A percentile compares a stretch with the other conserved stretches of the same genome.
phyloP scores from a whole-genome alignment of 2,329 filamentous ascomycete genomes.

The Cylindrodendrum hubeiense region DNA sequence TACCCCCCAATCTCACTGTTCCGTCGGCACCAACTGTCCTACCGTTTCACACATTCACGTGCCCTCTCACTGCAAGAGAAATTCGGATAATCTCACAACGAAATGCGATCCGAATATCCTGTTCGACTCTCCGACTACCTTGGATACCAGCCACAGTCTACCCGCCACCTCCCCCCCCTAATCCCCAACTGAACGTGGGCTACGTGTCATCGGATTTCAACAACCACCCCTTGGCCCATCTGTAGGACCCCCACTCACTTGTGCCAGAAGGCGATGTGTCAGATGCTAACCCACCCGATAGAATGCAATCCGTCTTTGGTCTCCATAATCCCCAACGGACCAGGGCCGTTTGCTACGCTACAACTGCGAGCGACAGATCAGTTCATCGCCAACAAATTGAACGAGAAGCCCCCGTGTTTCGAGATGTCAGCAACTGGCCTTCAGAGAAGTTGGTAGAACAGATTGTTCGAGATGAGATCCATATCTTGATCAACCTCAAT shows the following conservation, averaged over 20 bases:
- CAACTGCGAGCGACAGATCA: slow-evolving; percentile 90
- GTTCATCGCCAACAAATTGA: slow-evolving; percentile 94
- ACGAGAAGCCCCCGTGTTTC: slow-evolving; percentile 89
- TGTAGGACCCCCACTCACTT: slow-evolving; percentile 61
- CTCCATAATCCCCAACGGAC: slow-evolving; percentile 81
- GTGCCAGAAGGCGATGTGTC: background rate
- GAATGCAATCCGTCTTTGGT: slow-evolving; percentile 98
- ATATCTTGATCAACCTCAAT: slow-evolving; percentile 97
- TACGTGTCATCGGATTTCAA: slow-evolving; percentile 99
- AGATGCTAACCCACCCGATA: slow-evolving; percentile 41
- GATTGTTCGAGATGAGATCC: slow-evolving; percentile 88
- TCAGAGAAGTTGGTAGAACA: slow-evolving; percentile 87
- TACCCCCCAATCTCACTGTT: slow-evolving; percentile 79
- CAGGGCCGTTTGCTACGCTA: slow-evolving; percentile 95
- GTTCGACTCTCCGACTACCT: slow-evolving; percentile 84
- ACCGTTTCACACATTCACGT: slow-evolving; percentile 98
- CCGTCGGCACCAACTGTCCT: slow-evolving; percentile 94
- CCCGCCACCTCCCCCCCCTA: slow-evolving; percentile 85
- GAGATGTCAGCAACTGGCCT: slow-evolving; percentile 88
- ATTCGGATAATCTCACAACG: slow-evolving; percentile 95
- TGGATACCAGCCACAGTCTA: slow-evolving; percentile 89
- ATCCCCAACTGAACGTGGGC: slow-evolving; percentile 87
- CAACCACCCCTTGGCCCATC: slow-evolving; percentile 94
- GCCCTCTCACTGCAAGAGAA: slow-evolving; percentile 89
- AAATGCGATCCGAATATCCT: slow-evolving; percentile 93